A percentile compares a stretch with the other conserved stretches of the same genome.
Conservation (phyloP, 768 basidiomycete genomes). For the Boletus patriciae region DNA sequence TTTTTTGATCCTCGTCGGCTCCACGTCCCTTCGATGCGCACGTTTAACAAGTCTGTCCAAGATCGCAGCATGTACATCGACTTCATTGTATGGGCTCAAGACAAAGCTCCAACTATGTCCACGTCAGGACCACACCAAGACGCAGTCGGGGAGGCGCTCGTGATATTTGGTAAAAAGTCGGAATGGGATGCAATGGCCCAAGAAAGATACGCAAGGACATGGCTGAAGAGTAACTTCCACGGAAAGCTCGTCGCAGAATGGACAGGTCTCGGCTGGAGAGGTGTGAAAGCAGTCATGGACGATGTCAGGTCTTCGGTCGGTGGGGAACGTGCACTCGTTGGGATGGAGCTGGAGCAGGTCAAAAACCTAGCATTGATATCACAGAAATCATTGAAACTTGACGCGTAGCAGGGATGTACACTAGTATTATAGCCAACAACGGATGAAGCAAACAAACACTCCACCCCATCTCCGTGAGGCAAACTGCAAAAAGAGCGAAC, state of each 20-base stretch:
- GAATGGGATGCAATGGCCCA: slow-evolving; percentile 42
- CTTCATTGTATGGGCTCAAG: slow-evolving; percentile 53
- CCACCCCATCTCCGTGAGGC: background rate
- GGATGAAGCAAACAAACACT: background rate
- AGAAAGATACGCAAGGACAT: slow-evolving; percentile 28
- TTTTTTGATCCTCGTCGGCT: slow-evolving; percentile 50
- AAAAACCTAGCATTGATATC: slow-evolving; percentile 40
- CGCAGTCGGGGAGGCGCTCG: slow-evolving; percentile 46
- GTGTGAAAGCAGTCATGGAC: slow-evolving; percentile 54
- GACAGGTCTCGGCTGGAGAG: slow-evolving; percentile 48
- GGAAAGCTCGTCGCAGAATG: slow-evolving; percentile 55
- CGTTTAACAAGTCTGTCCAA: slow-evolving; percentile 45
- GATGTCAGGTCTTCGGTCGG: slow-evolving; percentile 46
- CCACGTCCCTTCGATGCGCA: slow-evolving; percentile 30
- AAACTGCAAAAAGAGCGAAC: background rate
- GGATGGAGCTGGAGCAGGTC: slow-evolving; percentile 42
- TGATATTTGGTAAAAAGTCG: slow-evolving; percentile 50
- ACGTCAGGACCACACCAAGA: slow-evolving; percentile 18
- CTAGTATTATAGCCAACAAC: background rate
- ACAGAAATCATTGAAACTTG: slow-evolving; percentile 24
- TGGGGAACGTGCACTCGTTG: slow-evolving; percentile 46
- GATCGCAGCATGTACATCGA: slow-evolving; percentile 57
- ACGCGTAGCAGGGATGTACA: slow-evolving; percentile 14
- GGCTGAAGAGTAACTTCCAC: slow-evolving; percentile 47
- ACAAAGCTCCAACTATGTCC: slow-evolving; percentile 14